phyloP scores from a whole-genome alignment of 768 basidiomycete species.

The Boletellus ananas region DNA sequence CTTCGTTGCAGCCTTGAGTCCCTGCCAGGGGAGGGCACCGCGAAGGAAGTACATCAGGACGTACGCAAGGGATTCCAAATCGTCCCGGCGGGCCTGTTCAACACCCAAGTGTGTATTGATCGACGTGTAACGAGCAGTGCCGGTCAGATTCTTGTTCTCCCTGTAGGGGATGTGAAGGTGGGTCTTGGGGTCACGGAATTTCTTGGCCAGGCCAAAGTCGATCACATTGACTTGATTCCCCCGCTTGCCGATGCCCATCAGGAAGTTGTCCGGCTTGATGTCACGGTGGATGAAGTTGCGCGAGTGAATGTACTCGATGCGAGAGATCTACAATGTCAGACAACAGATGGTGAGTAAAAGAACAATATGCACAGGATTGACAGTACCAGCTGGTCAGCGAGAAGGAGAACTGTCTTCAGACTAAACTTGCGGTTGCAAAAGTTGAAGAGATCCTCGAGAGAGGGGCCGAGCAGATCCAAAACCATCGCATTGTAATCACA shows the following conservation, averaged over 20 bases:
- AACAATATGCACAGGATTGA: constrained; percentile 22
- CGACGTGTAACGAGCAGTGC: constrained; percentile 97
- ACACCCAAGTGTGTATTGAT: constrained; percentile 99
- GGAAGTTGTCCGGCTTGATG: constrained; percentile 99
- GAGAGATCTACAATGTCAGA: constrained; percentile 69
- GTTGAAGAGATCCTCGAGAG: constrained; percentile 88
- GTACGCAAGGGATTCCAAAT: constrained; percentile 96
- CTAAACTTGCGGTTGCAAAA: constrained; percentile 97
- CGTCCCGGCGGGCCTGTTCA: constrained; percentile 96
- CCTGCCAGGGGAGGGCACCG: constrained; percentile 97
- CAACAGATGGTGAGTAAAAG: constrained; percentile 33
- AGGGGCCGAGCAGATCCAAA: constrained; percentile 90
- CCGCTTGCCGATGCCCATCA: constrained; percentile 99
- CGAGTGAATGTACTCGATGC: constrained; percentile 99
- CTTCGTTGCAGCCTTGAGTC: constrained; percentile 99
- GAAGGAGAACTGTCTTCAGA: constrained; percentile 92
- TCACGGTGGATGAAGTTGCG: constrained; percentile 98
- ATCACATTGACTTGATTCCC: constrained; percentile 99
- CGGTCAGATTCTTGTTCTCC: constrained; percentile 99
- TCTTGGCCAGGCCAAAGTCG: constrained; percentile 98
- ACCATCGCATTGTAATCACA: constrained; percentile 99
- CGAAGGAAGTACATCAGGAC: constrained; percentile 99
- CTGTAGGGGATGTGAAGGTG: constrained; percentile 99
- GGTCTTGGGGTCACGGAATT: constrained; percentile 99
- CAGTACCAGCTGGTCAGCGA: constrained; percentile 89